These are phyloP conservation scores for Dactylonectria macrodidyma DNA, from an alignment of 2,329 filamentous ascomycete species.

Conservation along the genomic window DNA sequence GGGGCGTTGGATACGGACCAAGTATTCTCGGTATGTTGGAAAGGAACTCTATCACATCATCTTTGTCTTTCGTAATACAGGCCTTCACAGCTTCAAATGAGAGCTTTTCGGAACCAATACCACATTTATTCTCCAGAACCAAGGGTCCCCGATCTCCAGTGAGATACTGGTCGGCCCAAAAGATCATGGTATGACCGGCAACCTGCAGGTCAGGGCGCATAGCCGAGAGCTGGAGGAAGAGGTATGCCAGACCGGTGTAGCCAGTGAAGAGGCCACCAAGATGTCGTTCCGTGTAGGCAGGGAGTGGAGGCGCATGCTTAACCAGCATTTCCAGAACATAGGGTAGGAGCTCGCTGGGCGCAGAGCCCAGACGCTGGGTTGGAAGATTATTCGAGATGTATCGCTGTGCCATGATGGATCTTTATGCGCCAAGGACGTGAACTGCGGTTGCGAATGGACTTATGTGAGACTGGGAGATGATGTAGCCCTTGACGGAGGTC, in stretches of 20 bases:
- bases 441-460: slow-evolving; percentile 10
- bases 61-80: slow-evolving; percentile 57
- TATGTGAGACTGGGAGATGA: background rate
- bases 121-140: slow-evolving; percentile 60
- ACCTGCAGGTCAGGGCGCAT: slow-evolving; percentile 61
- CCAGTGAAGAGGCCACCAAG: slow-evolving; percentile 67
- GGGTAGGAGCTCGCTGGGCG: slow-evolving; percentile 50
- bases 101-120: slow-evolving; percentile 65
- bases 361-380: slow-evolving; percentile 46
- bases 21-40: slow-evolving; percentile 55
- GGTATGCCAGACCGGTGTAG: slow-evolving; percentile 69
- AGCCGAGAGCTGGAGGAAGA: slow-evolving; percentile 66
- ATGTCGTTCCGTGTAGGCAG: slow-evolving; percentile 51
- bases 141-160: slow-evolving; percentile 54
- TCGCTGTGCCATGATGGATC: slow-evolving; percentile 45
- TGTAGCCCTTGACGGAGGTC: slow-evolving; percentile 4
- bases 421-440: slow-evolving; percentile 9
- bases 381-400: slow-evolving; percentile 55
- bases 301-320: slow-evolving; percentile 53
- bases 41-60: slow-evolving; percentile 58
- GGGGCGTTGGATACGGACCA: slow-evolving; percentile 40
- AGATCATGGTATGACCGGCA: slow-evolving; percentile 56
- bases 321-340: slow-evolving; percentile 56
- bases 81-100: slow-evolving; percentile 62
- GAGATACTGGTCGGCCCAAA: slow-evolving; percentile 66